A percentile compares a stretch with the other conserved stretches of the same genome.
Conservation (phyloP, 306 rosid genomes). For the Malus fusca region DNA sequence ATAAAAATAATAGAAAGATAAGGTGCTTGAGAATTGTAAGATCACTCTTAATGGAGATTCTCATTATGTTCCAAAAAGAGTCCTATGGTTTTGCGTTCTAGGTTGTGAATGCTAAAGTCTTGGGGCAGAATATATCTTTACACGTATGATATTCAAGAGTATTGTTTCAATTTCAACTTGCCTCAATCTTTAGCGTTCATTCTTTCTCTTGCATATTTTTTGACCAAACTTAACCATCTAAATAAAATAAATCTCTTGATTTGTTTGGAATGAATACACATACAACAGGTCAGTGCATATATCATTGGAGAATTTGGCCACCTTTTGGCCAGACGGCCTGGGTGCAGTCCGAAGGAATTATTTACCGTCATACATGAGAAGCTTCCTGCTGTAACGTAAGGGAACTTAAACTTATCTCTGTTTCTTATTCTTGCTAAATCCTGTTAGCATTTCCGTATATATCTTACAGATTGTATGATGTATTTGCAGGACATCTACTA, state of each 20-base stretch:
- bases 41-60: background rate
- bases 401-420: conserved; percentile 13
- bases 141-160: background rate
- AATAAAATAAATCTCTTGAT: background rate
- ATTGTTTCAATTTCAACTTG: background rate
- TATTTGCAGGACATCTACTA: conserved; percentile 67
- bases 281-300: conserved; percentile 93
- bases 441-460: conserved; percentile 2
- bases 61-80: background rate
- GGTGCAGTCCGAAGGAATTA: conserved; percentile 80
- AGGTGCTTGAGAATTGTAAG: background rate
- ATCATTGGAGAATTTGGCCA: conserved; percentile 98
- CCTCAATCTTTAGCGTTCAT: background rate
- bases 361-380: conserved; percentile 86
- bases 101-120: background rate
- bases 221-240: background rate
- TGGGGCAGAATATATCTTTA: background rate
- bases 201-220: background rate
- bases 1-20: background rate
- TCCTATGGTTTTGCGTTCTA: background rate
- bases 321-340: conserved; percentile 87
- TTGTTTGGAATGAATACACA: conserved; percentile 12
- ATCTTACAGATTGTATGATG: conserved; percentile 22
- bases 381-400: conserved; percentile 97
- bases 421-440: background rate